phyloP scores from a whole-genome alignment of 2,329 filamentous ascomycete genomes.

The Colletotrichum orchidophilum region DNA sequence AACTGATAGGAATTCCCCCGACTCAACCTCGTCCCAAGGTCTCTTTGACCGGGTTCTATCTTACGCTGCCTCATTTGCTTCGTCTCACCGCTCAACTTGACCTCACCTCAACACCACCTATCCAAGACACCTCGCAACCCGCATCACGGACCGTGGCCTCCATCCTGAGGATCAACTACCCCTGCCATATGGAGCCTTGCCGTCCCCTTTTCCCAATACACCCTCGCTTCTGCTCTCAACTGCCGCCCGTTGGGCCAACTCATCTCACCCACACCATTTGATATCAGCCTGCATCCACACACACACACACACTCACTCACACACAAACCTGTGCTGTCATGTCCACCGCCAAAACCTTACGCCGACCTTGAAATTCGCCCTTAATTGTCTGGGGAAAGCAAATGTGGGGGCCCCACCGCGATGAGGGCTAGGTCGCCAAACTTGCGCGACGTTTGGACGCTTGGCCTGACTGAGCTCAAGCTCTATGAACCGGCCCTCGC shows the following conservation, averaged over 20 bases:
- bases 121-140: slow-evolving; percentile 11
- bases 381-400: background rate
- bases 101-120: slow-evolving; percentile 4
- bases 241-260: slow-evolving; percentile 28
- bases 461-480: slow-evolving; percentile 17
- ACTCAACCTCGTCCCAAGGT: background rate
- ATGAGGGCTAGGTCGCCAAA: background rate
- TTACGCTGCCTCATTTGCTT: background rate
- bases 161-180: background rate
- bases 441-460: slow-evolving; percentile 2
- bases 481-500: slow-evolving; percentile 8
- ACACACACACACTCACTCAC: background rate
- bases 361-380: background rate
- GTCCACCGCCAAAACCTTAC: background rate
- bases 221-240: slow-evolving; percentile 19
- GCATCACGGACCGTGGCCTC: background rate
- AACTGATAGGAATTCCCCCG: background rate
- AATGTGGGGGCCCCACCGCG: background rate
- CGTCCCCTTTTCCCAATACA: slow-evolving; percentile 23
- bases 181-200: slow-evolving; percentile 19
- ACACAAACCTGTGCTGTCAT: slow-evolving; percentile 1
- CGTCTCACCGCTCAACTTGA: slow-evolving; percentile 25
- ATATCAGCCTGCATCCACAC: slow-evolving; percentile 3
- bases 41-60: background rate
- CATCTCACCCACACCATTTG: slow-evolving; percentile 12